These are phyloP conservation scores for Onygenales sp. DNA, from an alignment of 2,329 filamentous ascomycete genomes.

Conservation along the genomic window DNA sequence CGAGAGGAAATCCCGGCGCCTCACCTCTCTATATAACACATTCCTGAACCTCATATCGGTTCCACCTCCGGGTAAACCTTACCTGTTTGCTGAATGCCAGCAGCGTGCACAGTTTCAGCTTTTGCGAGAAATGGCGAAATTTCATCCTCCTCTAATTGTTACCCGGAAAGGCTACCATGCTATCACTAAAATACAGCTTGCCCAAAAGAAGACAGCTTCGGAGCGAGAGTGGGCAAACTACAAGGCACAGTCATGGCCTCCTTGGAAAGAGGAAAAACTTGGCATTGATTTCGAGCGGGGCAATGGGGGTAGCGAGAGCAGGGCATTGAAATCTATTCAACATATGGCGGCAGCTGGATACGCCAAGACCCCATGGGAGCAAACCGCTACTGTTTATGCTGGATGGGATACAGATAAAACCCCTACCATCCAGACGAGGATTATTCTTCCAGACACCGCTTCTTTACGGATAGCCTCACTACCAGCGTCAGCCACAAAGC, in stretches of 20 bases:
- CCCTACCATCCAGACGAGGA: constrained; percentile 53
- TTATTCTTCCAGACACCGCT: constrained; percentile 22
- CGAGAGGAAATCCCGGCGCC: constrained; percentile 16
- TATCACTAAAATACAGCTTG: constrained; percentile 47
- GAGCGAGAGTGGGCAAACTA: constrained; percentile 51
- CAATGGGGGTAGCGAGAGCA: constrained; percentile 47
- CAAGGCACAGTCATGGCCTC: constrained; percentile 54
- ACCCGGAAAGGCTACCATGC: constrained; percentile 49
- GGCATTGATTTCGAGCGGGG: constrained; percentile 51
- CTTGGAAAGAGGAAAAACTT: constrained; percentile 54
- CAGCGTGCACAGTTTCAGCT: constrained; percentile 50
- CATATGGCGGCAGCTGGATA: constrained; percentile 55
- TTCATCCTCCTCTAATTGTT: constrained; percentile 45
- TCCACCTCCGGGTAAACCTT: constrained; percentile 40
- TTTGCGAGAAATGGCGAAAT: constrained; percentile 47
- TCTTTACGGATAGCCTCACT: background rate
- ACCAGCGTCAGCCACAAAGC: background rate
- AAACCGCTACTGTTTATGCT: constrained; percentile 43
- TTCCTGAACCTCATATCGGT: constrained; percentile 40
- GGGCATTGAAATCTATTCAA: constrained; percentile 45
- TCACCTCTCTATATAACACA: constrained; percentile 39
- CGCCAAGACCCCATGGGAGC: constrained; percentile 40
- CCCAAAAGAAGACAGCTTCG: constrained; percentile 44
- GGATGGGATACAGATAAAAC: constrained; percentile 56
- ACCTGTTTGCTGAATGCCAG: constrained; percentile 39